Evolutionary conservation across 768 basidiomycete genomes (phyloP), one percentile per base, ranked within the genome.

Genomic region (Tricholoma hemisulphureum): DNA sequence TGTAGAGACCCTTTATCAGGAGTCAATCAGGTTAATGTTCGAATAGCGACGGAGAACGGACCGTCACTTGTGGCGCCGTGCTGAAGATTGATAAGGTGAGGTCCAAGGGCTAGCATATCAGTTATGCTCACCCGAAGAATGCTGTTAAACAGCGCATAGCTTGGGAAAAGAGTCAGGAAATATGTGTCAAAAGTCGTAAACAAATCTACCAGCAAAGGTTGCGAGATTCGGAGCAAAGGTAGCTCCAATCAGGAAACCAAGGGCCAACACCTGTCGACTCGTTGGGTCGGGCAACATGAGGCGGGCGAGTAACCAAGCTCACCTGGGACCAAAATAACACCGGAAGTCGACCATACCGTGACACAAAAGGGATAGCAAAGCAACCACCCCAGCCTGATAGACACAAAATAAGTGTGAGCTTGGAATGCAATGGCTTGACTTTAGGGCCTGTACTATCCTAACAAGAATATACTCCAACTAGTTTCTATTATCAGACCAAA

Each of bases 301-400:
- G 13, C 6, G 9, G n/a, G 3, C 24, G 16, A 13, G 18, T 32
- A 16, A 28, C 7, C 46, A 21, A 18, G 56, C 75, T 31, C 55
- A 78, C 79, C 71, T 83, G 71, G 0, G 81, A 80, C 82, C 83
- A 85, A 68, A 84, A 85, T 6, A 86, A 70, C 2, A 85, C 74
- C 2, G 84, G 84, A 9, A 86, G 77, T n/a, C 84, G 79, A 7
- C 84, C 84, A 59, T 68, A 82, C 11, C 80, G 78, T 37, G 81
- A 75, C 62, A 82, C 76, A 16, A 84, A 70, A 58, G 83, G 74
- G 5, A 82, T 79, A 9, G 80, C 77, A 55, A 80, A 66, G 39
- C 83, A 66, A 24, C 82, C 79, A 11, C 83, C 82, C 73, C 76
- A 78, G 14, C 72, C 71, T 69, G 39, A n/a, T 56, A 41, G 48